phyloP scores from a whole-genome alignment of 2,329 filamentous ascomycete genomes.

The Stagonosporopsis cucurbitacearum region DNA sequence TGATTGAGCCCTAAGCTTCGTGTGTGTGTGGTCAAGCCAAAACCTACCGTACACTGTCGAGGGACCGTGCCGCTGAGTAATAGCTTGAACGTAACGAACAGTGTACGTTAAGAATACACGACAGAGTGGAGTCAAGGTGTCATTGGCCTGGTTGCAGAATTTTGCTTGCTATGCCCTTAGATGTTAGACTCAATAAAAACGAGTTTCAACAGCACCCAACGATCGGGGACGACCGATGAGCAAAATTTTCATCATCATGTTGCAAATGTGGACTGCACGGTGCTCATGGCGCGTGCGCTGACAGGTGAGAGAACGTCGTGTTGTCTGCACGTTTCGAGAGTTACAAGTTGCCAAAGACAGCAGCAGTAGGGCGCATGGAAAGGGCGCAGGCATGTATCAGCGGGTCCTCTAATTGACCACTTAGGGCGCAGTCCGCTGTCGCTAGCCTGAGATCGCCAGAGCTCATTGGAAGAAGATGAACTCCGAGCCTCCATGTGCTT shows the following conservation, averaged over 20 bases:
- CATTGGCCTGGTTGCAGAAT: constrained; percentile 28
- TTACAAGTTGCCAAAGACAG: constrained; percentile 12
- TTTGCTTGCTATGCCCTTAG: constrained; percentile 33
- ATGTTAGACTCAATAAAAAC: constrained; percentile 29
- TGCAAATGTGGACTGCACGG: constrained; percentile 8
- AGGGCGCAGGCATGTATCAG: constrained; percentile 29
- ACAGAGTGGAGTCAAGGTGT: constrained; percentile 33
- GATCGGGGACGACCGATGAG: constrained; percentile 24
- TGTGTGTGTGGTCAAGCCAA: constrained; percentile 5
- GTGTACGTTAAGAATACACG: constrained; percentile 21
- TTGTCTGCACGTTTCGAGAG: constrained; percentile 3
- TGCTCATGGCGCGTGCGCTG: constrained; percentile 5
- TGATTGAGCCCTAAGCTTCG: background rate
- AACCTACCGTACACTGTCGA: constrained; percentile 10
- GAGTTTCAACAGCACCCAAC: constrained; percentile 17
- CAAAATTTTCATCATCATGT: constrained; percentile 20
- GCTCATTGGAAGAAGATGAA: constrained; percentile 10
- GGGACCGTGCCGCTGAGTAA: background rate
- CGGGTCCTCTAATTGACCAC: constrained; percentile 17
- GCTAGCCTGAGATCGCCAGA: constrained; percentile 15
- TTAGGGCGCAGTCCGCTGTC: constrained; percentile 20
- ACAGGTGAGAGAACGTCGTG: constrained; percentile 11
- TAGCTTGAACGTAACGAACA: background rate
- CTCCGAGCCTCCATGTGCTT: constrained; percentile 19
- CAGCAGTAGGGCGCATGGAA: constrained; percentile 20